Evolutionary conservation across 345 rosid genomes (phyloP).

Genomic region (Aquilaria yunnanensis): DNA sequence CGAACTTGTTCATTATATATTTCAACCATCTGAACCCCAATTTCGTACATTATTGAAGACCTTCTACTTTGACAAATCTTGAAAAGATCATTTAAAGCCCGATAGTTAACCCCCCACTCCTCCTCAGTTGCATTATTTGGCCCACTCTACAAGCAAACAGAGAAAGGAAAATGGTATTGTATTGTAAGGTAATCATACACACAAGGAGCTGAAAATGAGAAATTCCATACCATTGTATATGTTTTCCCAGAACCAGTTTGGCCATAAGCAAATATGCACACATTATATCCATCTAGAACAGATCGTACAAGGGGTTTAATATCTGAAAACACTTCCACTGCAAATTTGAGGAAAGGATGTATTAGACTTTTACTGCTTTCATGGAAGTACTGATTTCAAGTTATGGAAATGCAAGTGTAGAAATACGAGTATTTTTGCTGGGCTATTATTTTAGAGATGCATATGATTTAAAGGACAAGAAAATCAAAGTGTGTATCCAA

Average conservation of each 20-base stretch:
- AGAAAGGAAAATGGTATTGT: slow-evolving; percentile 6
- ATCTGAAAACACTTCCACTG: slow-evolving; percentile 77
- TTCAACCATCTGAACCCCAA: slow-evolving; percentile 86
- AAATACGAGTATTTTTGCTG: neutral
- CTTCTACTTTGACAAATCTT: slow-evolving; percentile 52
- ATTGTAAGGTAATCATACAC: slow-evolving; percentile 3
- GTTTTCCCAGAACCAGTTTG: slow-evolving; percentile 99
- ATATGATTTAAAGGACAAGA: neutral
- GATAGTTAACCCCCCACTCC: slow-evolving; percentile 85
- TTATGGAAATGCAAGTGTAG: slow-evolving; percentile 7
- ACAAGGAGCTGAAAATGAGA: neutral
- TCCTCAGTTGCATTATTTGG: slow-evolving; percentile 57
- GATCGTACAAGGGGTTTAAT: slow-evolving; percentile 67
- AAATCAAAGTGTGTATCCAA: slow-evolving; percentile 3
- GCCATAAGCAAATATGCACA: slow-evolving; percentile 97
- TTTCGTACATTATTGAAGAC: slow-evolving; percentile 44
- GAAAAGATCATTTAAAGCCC: slow-evolving; percentile 83
- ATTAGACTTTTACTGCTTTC: slow-evolving; percentile 14
- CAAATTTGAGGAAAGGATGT: slow-evolving; percentile 16
- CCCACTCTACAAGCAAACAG: slow-evolving; percentile 48
- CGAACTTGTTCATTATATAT: slow-evolving; percentile 92
- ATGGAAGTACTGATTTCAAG: neutral
- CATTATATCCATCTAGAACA: slow-evolving; percentile 82
- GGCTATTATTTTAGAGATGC: neutral
- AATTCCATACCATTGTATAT: slow-evolving; percentile 65